A percentile compares a stretch with the other conserved stretches of the same genome.
Evolutionary conservation across 2,329 filamentous ascomycete genomes (phyloP).

Genomic region (Cladorrhinum sp.): DNA sequence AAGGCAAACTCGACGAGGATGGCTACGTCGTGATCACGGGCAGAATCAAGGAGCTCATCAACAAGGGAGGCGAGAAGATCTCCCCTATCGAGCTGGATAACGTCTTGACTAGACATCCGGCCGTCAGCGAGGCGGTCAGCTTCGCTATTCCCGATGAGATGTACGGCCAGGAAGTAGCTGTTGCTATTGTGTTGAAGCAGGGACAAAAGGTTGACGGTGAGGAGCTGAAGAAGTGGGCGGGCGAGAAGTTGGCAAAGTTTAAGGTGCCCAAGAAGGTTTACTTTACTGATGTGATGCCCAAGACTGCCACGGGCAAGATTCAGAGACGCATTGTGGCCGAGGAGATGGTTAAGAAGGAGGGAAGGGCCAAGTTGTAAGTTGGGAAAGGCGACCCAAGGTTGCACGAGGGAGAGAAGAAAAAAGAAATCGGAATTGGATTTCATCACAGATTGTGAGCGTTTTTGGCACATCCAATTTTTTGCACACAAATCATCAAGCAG

Average conservation of each 20-base stretch:
- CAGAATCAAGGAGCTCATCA: constrained; percentile 91
- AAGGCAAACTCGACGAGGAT: constrained; percentile 75
- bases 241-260: constrained; percentile 72
- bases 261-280: constrained; percentile 83
- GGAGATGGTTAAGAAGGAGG: constrained; percentile 71
- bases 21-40: constrained; percentile 84
- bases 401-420: too few relatives aligned
- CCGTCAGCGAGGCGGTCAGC: constrained; percentile 74
- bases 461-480: too few relatives aligned
- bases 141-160: constrained; percentile 81
- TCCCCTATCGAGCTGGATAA: constrained; percentile 87
- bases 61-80: constrained; percentile 88
- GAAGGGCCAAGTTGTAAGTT: constrained; percentile 56
- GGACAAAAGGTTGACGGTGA: constrained; percentile 54
- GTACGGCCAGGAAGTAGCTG: constrained; percentile 78
- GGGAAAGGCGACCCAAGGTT: too few relatives aligned
- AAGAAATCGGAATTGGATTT: too few relatives aligned
- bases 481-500: too few relatives aligned
- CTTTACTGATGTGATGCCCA: constrained; percentile 81
- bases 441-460: too few relatives aligned
- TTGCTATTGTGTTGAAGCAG: constrained; percentile 71
- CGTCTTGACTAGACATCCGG: constrained; percentile 68
- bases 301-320: constrained; percentile 89
- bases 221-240: constrained; percentile 67
- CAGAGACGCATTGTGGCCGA: constrained; percentile 84